Conservation (phyloP, 148 eudicot species). For the Chenopodium berlandieri region DNA sequence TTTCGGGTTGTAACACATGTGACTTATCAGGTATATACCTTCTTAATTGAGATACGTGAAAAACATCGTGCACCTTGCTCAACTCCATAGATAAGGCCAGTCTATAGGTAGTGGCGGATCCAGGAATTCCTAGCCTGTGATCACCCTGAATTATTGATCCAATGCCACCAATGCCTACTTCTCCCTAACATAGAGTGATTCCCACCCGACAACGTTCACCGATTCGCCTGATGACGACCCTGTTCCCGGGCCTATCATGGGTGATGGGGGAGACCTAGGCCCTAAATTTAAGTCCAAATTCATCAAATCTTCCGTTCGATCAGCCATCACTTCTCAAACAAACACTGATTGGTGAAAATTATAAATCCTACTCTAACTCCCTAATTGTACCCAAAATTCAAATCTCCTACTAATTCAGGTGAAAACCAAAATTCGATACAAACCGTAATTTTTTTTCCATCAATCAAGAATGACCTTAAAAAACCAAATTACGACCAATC, state of each 20-base stretch:
- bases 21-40: no score
- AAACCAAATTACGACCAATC: slow-evolving; percentile 10
- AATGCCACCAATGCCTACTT: slow-evolving; percentile 55
- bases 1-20: no score
- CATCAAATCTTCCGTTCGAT: slow-evolving; percentile 57
- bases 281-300: slow-evolving; percentile 92
- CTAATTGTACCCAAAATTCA: neutral
- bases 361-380: neutral
- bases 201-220: slow-evolving; percentile 56
- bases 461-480: slow-evolving; percentile 12
- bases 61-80: no score
- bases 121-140: no score
- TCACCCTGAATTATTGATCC: slow-evolving; percentile 11
- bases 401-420: slow-evolving; percentile 1
- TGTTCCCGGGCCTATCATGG: slow-evolving; percentile 33
- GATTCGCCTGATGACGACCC: slow-evolving; percentile 34
- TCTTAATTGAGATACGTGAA: no score
- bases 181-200: slow-evolving; percentile 42
- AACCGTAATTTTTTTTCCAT: slow-evolving; percentile 18
- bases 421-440: slow-evolving; percentile 12
- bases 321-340: slow-evolving; percentile 47
- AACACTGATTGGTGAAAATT: slow-evolving; percentile 10
- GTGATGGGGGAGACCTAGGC: slow-evolving; percentile 40
- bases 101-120: no score
- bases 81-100: no score